These are phyloP conservation scores for Bassia scoparia DNA, from an alignment of 148 eudicot genomes.

Conservation along the genomic window DNA sequence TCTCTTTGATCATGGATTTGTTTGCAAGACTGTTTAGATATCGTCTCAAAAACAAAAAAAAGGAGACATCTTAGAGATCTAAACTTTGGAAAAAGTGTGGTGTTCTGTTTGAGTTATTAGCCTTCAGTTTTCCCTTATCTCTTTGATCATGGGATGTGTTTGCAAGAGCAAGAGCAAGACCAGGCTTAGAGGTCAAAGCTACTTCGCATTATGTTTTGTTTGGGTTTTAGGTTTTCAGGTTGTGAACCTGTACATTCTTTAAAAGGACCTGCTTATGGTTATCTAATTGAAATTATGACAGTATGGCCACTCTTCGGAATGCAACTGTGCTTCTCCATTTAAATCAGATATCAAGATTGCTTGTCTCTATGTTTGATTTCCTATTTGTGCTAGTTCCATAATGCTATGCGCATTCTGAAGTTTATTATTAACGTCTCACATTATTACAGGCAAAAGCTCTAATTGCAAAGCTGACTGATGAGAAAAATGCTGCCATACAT, in stretches of 20 bases:
- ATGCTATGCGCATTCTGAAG: neutral
- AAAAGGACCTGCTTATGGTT: neutral
- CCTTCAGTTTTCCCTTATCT: too few relatives aligned
- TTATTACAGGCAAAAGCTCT: conserved; percentile 49
- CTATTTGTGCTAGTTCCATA: neutral
- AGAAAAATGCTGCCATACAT: conserved; percentile 54
- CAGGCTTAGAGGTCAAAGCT: neutral
- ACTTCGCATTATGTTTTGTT: neutral
- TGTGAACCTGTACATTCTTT: neutral
- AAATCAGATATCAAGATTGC: too few relatives aligned
- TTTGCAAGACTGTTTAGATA: too few relatives aligned
- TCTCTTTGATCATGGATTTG: too few relatives aligned
- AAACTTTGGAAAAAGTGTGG: neutral
- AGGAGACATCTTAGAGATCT: too few relatives aligned
- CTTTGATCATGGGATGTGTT: too few relatives aligned
- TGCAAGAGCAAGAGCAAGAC: too few relatives aligned
- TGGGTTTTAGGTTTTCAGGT: neutral
- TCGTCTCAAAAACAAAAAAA: too few relatives aligned
- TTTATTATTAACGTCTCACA: neutral
- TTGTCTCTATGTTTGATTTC: neutral
- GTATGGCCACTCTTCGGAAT: neutral
- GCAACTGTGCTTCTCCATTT: conserved; percentile 6
- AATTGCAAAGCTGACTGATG: conserved; percentile 54
- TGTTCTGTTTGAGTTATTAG: too few relatives aligned
- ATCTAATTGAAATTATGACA: neutral